phyloP scores from a whole-genome alignment of 306 rosid genomes.

The Fragaria vesca region DNA sequence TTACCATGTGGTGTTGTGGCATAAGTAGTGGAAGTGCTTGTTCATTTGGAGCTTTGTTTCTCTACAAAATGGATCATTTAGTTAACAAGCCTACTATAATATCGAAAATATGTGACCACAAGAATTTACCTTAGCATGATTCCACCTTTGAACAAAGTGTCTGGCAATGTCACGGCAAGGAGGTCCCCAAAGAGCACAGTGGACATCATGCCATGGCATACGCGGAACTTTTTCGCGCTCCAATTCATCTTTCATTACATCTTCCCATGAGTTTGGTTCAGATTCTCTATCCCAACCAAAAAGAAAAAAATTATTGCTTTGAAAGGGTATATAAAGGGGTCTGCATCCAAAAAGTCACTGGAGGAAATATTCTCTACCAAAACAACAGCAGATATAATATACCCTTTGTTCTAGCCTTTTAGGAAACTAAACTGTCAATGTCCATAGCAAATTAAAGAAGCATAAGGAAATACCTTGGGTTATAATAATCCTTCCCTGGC shows the following conservation, averaged over 20 bases:
- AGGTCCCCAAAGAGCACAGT: constrained; percentile 53
- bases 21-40: constrained; percentile 46
- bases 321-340: background rate
- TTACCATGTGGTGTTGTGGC: constrained; percentile 54
- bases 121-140: constrained; percentile 47
- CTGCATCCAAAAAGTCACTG: background rate
- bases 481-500: constrained; percentile 57
- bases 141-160: constrained; percentile 59
- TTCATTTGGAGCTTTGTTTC: constrained; percentile 49
- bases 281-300: constrained; percentile 39
- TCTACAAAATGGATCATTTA: constrained; percentile 21
- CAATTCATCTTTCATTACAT: constrained; percentile 44
- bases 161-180: constrained; percentile 49
- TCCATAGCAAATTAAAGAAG: background rate
- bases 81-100: background rate
- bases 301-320: background rate
- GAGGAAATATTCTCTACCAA: background rate
- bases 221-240: constrained; percentile 48
- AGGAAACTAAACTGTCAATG: background rate
- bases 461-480: constrained; percentile 39
- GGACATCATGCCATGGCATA: constrained; percentile 63
- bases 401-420: background rate
- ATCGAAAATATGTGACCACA: background rate
- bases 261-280: constrained; percentile 61
- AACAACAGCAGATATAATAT: background rate